phyloP scores from a whole-genome alignment of 768 basidiomycete species.

The Leccinum boreale region DNA sequence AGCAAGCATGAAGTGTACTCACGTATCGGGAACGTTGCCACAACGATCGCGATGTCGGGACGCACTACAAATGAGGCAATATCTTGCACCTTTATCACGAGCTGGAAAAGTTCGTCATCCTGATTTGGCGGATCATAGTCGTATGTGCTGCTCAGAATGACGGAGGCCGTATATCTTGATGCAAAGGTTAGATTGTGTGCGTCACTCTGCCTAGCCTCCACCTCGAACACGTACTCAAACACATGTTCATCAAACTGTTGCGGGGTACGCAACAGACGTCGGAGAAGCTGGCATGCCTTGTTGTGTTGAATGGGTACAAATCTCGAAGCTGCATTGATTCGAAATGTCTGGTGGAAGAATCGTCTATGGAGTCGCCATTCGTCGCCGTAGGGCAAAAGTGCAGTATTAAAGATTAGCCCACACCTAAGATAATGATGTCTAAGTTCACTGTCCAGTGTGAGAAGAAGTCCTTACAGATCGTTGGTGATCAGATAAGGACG shows the following conservation, averaged over 20 bases:
- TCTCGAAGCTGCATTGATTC: background rate
- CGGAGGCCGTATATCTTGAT: background rate
- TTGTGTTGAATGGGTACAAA: background rate
- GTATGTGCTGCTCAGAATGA: background rate
- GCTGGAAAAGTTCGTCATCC: background rate
- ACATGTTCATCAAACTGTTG: background rate
- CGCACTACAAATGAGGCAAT: background rate
- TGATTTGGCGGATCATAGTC: background rate
- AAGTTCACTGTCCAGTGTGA: background rate
- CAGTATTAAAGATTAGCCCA: background rate
- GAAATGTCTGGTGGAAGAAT: background rate
- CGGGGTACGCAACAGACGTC: background rate
- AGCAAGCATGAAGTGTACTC: background rate
- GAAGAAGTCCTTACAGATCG: background rate
- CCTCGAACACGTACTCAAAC: background rate
- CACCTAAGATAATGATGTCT: background rate
- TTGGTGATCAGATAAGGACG: background rate
- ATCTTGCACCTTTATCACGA: background rate
- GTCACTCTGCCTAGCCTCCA: no score
- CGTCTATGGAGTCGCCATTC: background rate
- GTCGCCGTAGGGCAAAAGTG: background rate
- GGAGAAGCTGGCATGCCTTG: background rate
- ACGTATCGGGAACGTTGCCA: background rate
- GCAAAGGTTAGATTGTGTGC: no score
- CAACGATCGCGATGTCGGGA: background rate